A percentile compares a stretch with the other conserved stretches of the same genome.
phyloP scores from a whole-genome alignment of 2,329 filamentous ascomycete genomes.

The Aspergillus proliferans region DNA sequence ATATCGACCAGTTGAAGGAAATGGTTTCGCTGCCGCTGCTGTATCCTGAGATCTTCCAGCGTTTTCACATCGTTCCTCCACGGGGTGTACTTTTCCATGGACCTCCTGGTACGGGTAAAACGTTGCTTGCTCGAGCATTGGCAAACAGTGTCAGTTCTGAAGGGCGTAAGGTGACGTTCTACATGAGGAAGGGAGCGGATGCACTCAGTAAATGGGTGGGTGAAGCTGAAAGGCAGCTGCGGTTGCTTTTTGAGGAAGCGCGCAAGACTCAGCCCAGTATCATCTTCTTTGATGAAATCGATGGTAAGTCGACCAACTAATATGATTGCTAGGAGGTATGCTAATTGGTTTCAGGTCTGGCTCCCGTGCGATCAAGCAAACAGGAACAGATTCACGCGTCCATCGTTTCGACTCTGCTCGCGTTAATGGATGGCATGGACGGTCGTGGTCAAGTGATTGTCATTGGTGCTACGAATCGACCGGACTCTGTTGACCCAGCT shows the following conservation, averaged over 20 bases:
- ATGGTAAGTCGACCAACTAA: constrained; percentile 50
- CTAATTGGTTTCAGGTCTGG: constrained; percentile 47
- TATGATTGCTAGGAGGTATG: neutral
- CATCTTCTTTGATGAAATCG: constrained; percentile 99
- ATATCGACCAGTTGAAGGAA: constrained; percentile 96
- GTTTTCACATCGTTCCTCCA: constrained; percentile 88
- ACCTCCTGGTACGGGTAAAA: constrained; percentile 95
- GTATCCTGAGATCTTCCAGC: constrained; percentile 88
- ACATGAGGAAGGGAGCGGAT: constrained; percentile 98
- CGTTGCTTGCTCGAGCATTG: constrained; percentile 84
- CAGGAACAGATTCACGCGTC: constrained; percentile 98
- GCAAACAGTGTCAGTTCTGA: constrained; percentile 85
- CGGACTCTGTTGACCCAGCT: constrained; percentile 95
- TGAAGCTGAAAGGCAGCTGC: constrained; percentile 90
- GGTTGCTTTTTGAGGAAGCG: constrained; percentile 90
- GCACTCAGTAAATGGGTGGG: constrained; percentile 98
- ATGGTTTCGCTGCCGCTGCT: constrained; percentile 94
- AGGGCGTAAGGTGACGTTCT: constrained; percentile 93
- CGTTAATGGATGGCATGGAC: constrained; percentile 96
- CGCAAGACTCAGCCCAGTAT: constrained; percentile 95
- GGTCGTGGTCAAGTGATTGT: constrained; percentile 97
- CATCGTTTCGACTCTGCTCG: constrained; percentile 89
- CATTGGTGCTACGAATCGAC: constrained; percentile 95
- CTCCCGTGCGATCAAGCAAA: constrained; percentile 92
- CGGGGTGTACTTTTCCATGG: constrained; percentile 95